These are phyloP conservation scores for Tulasnella sp. DNA, from an alignment of 768 basidiomycete genomes.

Conservation along the genomic window DNA sequence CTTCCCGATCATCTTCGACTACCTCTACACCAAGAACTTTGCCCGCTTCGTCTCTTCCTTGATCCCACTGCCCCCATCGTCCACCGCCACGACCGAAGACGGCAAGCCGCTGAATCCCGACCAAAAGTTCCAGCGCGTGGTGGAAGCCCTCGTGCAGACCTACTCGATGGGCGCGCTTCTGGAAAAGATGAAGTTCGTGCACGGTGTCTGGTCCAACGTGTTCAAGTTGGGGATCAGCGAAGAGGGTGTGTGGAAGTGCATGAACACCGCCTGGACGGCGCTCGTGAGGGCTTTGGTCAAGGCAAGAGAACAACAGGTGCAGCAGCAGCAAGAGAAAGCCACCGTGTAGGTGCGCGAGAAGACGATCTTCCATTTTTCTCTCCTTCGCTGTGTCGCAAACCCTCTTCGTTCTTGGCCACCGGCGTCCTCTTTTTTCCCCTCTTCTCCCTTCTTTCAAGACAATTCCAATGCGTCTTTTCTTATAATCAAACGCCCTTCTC, in stretches of 20 bases:
- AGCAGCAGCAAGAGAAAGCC: background rate
- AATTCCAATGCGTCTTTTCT: background rate
- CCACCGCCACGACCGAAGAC: constrained; percentile 37
- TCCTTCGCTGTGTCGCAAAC: background rate
- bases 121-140: constrained; percentile 36
- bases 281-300: constrained; percentile 53
- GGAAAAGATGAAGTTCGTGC: constrained; percentile 48
- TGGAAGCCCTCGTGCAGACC: constrained; percentile 33
- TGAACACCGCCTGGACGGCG: constrained; percentile 67
- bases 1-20: constrained; percentile 58
- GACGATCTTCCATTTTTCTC: background rate
- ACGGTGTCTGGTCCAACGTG: constrained; percentile 70
- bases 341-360: background rate
- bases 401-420: constrained; percentile 6
- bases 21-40: constrained; percentile 62
- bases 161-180: constrained; percentile 49
- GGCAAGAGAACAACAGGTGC: constrained; percentile 8
- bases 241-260: constrained; percentile 58
- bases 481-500: background rate
- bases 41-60: constrained; percentile 52
- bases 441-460: background rate
- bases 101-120: constrained; percentile 50
- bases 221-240: constrained; percentile 67
- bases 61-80: constrained; percentile 40
- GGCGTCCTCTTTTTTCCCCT: background rate